Evolutionary conservation across 805 yeast species (phyloP).

Genomic region (Priceomyces melissophilus): DNA sequence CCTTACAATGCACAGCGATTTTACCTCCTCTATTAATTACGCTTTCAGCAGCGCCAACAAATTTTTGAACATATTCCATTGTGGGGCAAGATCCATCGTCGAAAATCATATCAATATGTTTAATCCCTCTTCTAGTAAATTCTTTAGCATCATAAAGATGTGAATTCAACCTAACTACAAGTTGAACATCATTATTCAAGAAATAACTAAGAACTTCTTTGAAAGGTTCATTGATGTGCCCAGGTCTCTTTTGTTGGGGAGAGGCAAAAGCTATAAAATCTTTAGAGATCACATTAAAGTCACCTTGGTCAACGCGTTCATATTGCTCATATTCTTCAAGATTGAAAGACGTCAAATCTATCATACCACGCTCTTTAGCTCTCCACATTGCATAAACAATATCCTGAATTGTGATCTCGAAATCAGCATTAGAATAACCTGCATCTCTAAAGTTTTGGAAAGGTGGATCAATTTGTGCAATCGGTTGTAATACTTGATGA

Average conservation of each 20-base stretch:
- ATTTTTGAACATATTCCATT: conserved; percentile 85
- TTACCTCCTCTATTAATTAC: conserved; percentile 83
- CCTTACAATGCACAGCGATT: conserved; percentile 98
- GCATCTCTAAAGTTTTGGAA: conserved; percentile 96
- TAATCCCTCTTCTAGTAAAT: conserved; percentile 77
- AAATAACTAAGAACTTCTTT: conserved; percentile 79
- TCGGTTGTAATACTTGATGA: conserved; percentile 93
- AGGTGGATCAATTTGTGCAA: conserved; percentile 88
- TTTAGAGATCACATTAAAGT: conserved; percentile 85
- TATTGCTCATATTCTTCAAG: conserved; percentile 92
- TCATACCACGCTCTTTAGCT: conserved; percentile 87
- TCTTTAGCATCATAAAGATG: conserved; percentile 83
- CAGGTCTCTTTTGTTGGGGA: conserved; percentile 61
- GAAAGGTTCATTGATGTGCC: conserved; percentile 69
- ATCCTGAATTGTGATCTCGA: conserved; percentile 90
- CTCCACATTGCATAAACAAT: conserved; percentile 96
- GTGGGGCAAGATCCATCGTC: conserved; percentile 99
- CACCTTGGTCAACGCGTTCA: conserved; percentile 96
- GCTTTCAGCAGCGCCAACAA: conserved; percentile 93
- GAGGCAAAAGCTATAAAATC: conserved; percentile 98
- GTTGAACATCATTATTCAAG: conserved; percentile 65
- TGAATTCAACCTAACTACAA: conserved; percentile 90
- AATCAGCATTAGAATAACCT: conserved; percentile 94
- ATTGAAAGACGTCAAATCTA: conserved; percentile 82
- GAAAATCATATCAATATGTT: conserved; percentile 92